These are phyloP conservation scores for Xylaria palmicola DNA, from an alignment of 495 filamentous ascomycete species.

Conservation along the genomic window DNA sequence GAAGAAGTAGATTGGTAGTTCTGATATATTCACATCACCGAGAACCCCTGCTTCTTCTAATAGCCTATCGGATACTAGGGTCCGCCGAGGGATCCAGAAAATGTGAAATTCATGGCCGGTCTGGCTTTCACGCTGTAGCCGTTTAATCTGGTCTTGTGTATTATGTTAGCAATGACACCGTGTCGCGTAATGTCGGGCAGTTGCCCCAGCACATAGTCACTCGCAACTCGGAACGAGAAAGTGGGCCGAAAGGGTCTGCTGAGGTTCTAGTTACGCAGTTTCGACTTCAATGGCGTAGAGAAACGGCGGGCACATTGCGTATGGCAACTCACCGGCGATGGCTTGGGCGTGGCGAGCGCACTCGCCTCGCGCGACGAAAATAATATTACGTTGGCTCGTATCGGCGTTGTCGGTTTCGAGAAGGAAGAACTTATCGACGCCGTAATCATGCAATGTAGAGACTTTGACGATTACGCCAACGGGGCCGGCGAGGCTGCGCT, in stretches of 20 bases:
- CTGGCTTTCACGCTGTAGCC: slow-evolving; percentile 77
- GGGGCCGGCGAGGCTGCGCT: slow-evolving; percentile 83
- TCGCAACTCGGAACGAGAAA: slow-evolving; percentile 9
- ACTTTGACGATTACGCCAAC: slow-evolving; percentile 92
- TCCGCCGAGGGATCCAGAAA: slow-evolving; percentile 90
- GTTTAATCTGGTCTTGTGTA: slow-evolving; percentile 79
- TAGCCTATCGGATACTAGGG: slow-evolving; percentile 85
- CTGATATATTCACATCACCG: slow-evolving; percentile 84
- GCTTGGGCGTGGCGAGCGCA: slow-evolving; percentile 74
- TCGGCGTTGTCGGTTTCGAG: slow-evolving; percentile 92
- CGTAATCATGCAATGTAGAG: slow-evolving; percentile 79
- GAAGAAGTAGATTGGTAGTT: slow-evolving; percentile 84
- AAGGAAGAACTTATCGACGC: slow-evolving; percentile 93
- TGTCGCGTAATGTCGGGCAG: background rate
- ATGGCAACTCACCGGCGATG: slow-evolving; percentile 76
- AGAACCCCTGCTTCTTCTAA: slow-evolving; percentile 91
- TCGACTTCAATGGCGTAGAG: slow-evolving; percentile 3
- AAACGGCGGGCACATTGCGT: slow-evolving; percentile 8
- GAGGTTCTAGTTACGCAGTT: slow-evolving; percentile 20
- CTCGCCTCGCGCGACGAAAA: slow-evolving; percentile 89
- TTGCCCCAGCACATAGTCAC: slow-evolving; percentile 26
- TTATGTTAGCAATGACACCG: slow-evolving; percentile 34
- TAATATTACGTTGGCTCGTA: slow-evolving; percentile 88
- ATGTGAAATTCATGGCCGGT: slow-evolving; percentile 92
- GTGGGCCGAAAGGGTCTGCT: slow-evolving; percentile 29